Base-by-base conservation (phyloP, 169 alveolate genomes). In the Plasmodium gonderi region DNA sequence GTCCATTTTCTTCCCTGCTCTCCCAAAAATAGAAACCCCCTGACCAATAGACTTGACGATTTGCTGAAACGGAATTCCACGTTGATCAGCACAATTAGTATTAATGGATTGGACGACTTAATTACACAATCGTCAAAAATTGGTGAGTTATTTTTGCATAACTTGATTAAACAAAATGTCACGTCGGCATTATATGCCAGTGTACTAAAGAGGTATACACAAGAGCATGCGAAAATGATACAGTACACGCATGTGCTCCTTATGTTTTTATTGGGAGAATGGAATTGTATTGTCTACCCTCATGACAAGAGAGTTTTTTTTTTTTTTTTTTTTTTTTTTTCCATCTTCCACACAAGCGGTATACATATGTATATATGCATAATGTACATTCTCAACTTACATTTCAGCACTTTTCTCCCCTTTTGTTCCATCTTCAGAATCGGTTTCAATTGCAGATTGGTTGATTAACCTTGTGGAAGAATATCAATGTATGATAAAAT, bases 401-500 rank as follows among this genome's bases (percentile, higher is more conserved):
- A 60, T 45, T n/a, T 14, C 31, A 80, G 17, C 64, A 8, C 42
- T 20, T 78, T 77, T 33, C 80, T 89, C 26, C 44, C 26, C 33
- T 23, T 14, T 23, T 67, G 1, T 20, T 26, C 20, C 26, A 9
- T 72, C 20, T 51, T 14, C 67, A 89, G 94, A 89, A 78, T 89
- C 94, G 3, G 89, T 89, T 77, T 89, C 94, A 26, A 89, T 89
- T 20, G 94, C 94, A 17, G 94, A 89, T 29, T 89, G 94, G 94
- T 40, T 89, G 3, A 42, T 89, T 12, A 89, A 89, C 80, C 90
- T 89, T 26, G 90, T 89, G 26, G 94, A 89, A 89, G 94, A 89
- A 47, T 89, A 89, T 89, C 94, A 89, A 89, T 89, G 94, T 89
- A 89, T 89, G 94, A 89, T 77, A 89, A 89, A 89, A 89, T 89